phyloP scores from a whole-genome alignment of 2,329 filamentous ascomycete species.

The Didymella segeticola region DNA sequence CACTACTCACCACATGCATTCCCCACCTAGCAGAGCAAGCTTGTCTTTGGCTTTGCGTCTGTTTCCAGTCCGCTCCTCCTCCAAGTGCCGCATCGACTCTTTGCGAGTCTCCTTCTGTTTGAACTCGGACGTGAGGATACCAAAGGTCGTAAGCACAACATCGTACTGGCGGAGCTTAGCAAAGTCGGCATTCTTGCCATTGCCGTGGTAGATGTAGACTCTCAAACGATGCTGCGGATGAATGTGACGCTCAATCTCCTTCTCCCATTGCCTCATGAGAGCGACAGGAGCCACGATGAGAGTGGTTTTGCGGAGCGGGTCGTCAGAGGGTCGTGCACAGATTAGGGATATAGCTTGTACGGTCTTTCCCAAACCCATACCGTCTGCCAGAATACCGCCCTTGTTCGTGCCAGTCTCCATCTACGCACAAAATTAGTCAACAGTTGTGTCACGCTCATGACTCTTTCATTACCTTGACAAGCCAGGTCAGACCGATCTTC shows the following conservation, averaged over 20 bases:
- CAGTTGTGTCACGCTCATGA: too few relatives aligned
- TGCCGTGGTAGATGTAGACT: conserved; percentile 73
- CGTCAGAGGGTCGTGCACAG: conserved; percentile 67
- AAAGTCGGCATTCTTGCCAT: conserved; percentile 61
- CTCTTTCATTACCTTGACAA: conserved; percentile 59
- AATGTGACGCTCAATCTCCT: conserved; percentile 76
- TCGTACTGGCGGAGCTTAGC: conserved; percentile 70
- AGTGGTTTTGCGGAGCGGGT: conserved; percentile 72
- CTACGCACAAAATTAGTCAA: not conserved
- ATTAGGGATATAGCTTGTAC: conserved; percentile 83
- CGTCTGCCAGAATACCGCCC: conserved; percentile 69
- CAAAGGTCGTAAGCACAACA: conserved; percentile 81
- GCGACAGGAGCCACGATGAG: conserved; percentile 82
- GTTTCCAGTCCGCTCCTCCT: conserved; percentile 47
- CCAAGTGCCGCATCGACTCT: conserved; percentile 52
- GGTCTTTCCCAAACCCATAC: conserved; percentile 84
- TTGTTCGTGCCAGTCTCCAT: conserved; percentile 75
- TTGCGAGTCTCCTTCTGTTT: conserved; percentile 65
- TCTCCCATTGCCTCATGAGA: conserved; percentile 82
- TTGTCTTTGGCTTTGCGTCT: conserved; percentile 30
- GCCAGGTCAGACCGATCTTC: conserved; percentile 77
- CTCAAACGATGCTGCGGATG: conserved; percentile 64
- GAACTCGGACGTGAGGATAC: conserved; percentile 71
- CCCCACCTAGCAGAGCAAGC: conserved; percentile 62
- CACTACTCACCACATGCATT: conserved; percentile 60